Evolutionary conservation across 345 rosid genomes (phyloP), one percentile per base, ranked within the genome.

Genomic region (Zanthoxylum bungeanum): DNA sequence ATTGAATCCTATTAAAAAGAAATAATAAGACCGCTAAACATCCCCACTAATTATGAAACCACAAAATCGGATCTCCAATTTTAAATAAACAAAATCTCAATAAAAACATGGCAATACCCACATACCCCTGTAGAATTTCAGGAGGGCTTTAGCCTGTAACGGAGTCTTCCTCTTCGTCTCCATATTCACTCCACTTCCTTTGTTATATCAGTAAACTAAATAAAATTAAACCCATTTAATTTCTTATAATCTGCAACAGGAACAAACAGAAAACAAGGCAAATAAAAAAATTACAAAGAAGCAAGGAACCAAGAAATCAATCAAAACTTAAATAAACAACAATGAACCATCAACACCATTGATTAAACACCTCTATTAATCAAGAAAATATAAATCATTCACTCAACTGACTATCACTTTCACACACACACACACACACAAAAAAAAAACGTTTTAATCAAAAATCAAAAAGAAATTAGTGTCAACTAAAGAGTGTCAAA

Each of bases 161-260:
- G 86, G 81, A 22, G 97, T 82, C 82, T 95, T 92, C 78, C 83
- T 92, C 90, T 85, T 90, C 83, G 77, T 83, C 47, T 84, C 84
- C 73, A 74, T 65, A 9, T 69, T 57, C 55, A 24, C 25, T 27
- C 57, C 52, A 8, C 47, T 14, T n/a, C 42, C 46, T 12, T 49
- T 9, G 30, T 52, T 22, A 59, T 22, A 40, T 40, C 62, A 62
- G 34, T 42, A 25, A 42, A 60, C 63, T 2, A 10, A 53, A n/a
- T 56, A 49, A 37, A 52, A 49, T 37, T 22, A 69, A 60, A 51
- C 25, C 8, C 49, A 64, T 40, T 42, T 31, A 70, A 76, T 51
- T 47, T 40, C 30, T 66, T 62, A 50, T 63, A 31, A 53, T 60
- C 77, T 37, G 66, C 60, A 60, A 33, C 52, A 30, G 9, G 33